These are phyloP conservation scores for Silene latifolia DNA, from an alignment of 148 eudicot genomes.

Conservation along the genomic window DNA sequence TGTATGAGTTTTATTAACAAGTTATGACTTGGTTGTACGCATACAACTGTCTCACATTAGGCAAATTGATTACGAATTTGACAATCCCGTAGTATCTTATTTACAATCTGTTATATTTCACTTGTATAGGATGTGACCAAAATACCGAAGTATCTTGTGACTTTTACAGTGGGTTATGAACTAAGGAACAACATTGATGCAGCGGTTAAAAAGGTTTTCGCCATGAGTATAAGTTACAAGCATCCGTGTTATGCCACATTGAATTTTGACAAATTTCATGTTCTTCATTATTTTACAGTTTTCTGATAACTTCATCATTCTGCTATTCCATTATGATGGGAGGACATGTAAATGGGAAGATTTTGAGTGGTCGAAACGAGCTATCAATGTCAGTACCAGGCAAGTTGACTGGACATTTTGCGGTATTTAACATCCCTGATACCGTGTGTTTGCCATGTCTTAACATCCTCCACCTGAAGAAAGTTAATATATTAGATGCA, in stretches of 20 bases:
- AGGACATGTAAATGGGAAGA: slow-evolving; percentile 71
- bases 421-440: too few relatives aligned
- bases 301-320: slow-evolving; percentile 66
- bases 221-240: too few relatives aligned
- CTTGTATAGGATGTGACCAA: slow-evolving; percentile 50
- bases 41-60: neutral
- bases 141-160: slow-evolving; percentile 64
- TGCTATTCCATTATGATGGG: slow-evolving; percentile 82
- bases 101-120: neutral
- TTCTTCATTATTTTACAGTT: slow-evolving; percentile 37
- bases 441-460: too few relatives aligned
- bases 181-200: slow-evolving; percentile 57
- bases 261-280: neutral
- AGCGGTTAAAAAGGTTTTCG: slow-evolving; percentile 81
- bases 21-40: neutral
- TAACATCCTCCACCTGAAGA: too few relatives aligned
- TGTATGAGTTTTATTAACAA: neutral
- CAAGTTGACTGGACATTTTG: too few relatives aligned
- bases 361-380: slow-evolving; percentile 85
- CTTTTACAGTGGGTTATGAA: slow-evolving; percentile 70
- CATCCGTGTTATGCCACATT: neutral
- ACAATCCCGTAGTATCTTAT: neutral
- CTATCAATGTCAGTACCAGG: slow-evolving; percentile 64
- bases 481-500: too few relatives aligned
- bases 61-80: neutral